A percentile compares a stretch with the other conserved stretches of the same genome.
phyloP scores from a whole-genome alignment of 2,329 filamentous ascomycete genomes.

The Penicillium sp. region DNA sequence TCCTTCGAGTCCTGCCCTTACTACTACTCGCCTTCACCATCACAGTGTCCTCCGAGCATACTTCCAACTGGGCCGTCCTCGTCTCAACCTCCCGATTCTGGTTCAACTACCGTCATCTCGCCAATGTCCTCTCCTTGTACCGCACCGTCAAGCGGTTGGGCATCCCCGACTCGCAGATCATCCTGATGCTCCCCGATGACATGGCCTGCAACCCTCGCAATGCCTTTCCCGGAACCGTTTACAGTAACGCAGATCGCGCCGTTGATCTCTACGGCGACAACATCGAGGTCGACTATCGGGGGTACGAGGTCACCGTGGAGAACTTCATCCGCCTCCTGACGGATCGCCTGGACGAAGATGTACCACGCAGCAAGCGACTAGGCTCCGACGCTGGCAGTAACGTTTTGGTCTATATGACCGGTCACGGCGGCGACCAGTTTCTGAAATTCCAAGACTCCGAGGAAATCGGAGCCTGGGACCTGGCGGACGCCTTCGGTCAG shows the following conservation, averaged over 20 bases:
- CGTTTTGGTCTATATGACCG: constrained; percentile 98
- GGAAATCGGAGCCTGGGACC: constrained; percentile 90
- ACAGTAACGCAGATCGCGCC: constrained; percentile 92
- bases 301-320: constrained; percentile 97
- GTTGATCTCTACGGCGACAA: constrained; percentile 97
- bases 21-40: too few species aligned
- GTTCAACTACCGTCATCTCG: constrained; percentile 99
- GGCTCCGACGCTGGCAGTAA: constrained; percentile 93
- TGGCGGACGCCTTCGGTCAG: constrained; percentile 94
- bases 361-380: constrained; percentile 85
- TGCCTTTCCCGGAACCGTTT: constrained; percentile 92
- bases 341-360: constrained; percentile 86
- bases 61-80: constrained; percentile 98
- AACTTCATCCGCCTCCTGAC: constrained; percentile 95
- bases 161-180: constrained; percentile 97
- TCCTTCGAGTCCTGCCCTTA: too few species aligned
- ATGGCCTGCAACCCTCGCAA: constrained; percentile 99
- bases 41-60: constrained; percentile 52
- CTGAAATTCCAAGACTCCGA: constrained; percentile 97
- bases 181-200: constrained; percentile 98
- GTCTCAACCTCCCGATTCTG: constrained; percentile 97
- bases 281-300: constrained; percentile 96
- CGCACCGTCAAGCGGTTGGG: constrained; percentile 95
- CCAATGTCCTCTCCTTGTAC: constrained; percentile 94
- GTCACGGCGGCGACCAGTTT: constrained; percentile 94